Base-by-base conservation (phyloP, 2,329 filamentous ascomycete species). In the Phaeosphaeriaceae sp. region DNA sequence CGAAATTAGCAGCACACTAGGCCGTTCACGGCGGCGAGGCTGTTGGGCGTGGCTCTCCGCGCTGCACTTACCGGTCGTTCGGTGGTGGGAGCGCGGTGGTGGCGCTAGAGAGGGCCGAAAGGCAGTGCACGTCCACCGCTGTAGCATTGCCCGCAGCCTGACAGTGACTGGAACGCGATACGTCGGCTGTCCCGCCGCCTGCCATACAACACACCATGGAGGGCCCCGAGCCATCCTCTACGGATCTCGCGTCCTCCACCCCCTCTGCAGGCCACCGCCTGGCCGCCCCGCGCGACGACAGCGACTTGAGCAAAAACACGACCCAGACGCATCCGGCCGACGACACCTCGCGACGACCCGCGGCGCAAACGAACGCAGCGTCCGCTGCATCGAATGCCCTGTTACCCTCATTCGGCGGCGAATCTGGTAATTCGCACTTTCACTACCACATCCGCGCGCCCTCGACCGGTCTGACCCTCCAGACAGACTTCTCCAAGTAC, bases 161-260 rank as follows among this genome's bases (percentile, higher is more conserved):
- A 41, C 36, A 41, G 17, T 42, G 61, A 65, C 56, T 58, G 60
- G 56, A 59, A 61, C 59, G 62, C 63, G 60, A 67, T 60, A 66
- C 66, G 61, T 52, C 62, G 59, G 63, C 63, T 58, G 64, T 66
- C 62, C 61, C 69, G 66, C 66, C 60, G 64, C 70, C 57, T 27
- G 66, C 68, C 59, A 58, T 64, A 66, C 67, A 72, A 67, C 71
- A 67, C 71, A 74, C 62, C 67, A 74, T 75, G 73, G 71, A 69
- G 56, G 71, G 50, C 64, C 65, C 66, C 61, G 62, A 64, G 63
- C 62, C 67, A 58, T 67, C 69, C 54, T 58, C 62, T 48, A 31
- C 61, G 68, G 51, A 48, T 56, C 61, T 58, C 57, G 62, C 60
- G 57, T 64, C 70, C 54, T 64, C 62, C 56, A 57, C 54, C 50